phyloP scores from a whole-genome alignment of 1,139 yeast genomes.

The Saccharomyces hybrid region DNA sequence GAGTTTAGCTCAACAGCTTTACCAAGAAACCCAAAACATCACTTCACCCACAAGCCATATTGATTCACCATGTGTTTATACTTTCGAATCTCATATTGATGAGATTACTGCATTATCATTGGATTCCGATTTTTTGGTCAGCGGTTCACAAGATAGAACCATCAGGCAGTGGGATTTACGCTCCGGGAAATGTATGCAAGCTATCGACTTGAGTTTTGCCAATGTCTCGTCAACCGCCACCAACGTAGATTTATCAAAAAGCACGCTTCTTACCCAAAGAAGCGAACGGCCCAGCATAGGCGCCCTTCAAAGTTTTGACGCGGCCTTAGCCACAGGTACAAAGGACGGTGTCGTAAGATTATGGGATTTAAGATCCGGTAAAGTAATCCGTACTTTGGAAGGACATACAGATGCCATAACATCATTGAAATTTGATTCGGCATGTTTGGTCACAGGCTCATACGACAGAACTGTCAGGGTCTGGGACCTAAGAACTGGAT shows the following conservation, averaged over 20 bases:
- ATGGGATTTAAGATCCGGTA: slow-evolving; percentile 70
- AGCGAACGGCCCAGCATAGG: slow-evolving; percentile 19
- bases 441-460: slow-evolving; percentile 56
- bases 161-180: slow-evolving; percentile 80
- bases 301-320: slow-evolving; percentile 46
- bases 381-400: slow-evolving; percentile 53
- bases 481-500: slow-evolving; percentile 69
- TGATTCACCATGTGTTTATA: slow-evolving; percentile 33
- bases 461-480: slow-evolving; percentile 55
- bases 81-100: slow-evolving; percentile 56
- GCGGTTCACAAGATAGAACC: slow-evolving; percentile 88
- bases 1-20: slow-evolving; percentile 23
- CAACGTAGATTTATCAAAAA: slow-evolving; percentile 8
- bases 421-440: slow-evolving; percentile 58
- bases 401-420: slow-evolving; percentile 72
- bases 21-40: slow-evolving; percentile 26
- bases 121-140: slow-evolving; percentile 52
- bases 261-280: slow-evolving; percentile 8
- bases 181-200: slow-evolving; percentile 48
- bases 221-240: slow-evolving; percentile 6
- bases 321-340: slow-evolving; percentile 70
- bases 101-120: slow-evolving; percentile 56
- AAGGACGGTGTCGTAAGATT: slow-evolving; percentile 66
- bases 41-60: slow-evolving; percentile 15
- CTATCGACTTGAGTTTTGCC: slow-evolving; percentile 27